Percentiles rank a stretch among this genome's conserved stretches.
phyloP scores from a whole-genome alignment of 106 monocot species.

The Phalaenopsis aphrodite region DNA sequence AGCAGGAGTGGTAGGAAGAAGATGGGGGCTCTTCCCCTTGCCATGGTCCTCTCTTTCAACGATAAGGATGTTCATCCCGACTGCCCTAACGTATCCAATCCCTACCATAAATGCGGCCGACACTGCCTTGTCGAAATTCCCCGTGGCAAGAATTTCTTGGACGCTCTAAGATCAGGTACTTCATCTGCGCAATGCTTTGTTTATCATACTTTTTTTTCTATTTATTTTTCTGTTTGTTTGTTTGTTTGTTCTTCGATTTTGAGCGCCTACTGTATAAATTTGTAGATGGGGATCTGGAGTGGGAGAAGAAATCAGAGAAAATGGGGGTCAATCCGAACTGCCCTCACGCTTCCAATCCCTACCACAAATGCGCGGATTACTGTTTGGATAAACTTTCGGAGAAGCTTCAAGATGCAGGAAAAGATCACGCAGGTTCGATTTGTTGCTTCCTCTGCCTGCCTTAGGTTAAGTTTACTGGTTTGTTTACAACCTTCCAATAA shows the following conservation, averaged over 20 bases:
- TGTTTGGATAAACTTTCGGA: neutral
- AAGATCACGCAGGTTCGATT: conserved; percentile 1
- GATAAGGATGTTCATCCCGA: conserved; percentile 1
- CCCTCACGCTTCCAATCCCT: conserved; percentile 6
- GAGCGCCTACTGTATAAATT: neutral
- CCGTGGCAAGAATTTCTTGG: neutral
- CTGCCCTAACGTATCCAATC: conserved; percentile 7
- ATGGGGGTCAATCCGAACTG: conserved; percentile 3
- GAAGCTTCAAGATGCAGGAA: neutral
- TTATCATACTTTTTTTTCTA: neutral
- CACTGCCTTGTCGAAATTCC: conserved; percentile 8
- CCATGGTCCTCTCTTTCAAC: conserved; percentile 7
- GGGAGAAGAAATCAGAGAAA: neutral
- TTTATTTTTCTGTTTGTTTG: neutral
- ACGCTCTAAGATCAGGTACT: neutral
- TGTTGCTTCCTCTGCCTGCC: neutral
- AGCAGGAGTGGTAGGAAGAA: neutral
- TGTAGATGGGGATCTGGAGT: neutral
- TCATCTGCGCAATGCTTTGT: neutral
- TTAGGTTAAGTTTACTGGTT: neutral
- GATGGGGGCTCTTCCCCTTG: conserved; percentile 3
- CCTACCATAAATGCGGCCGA: conserved; percentile 9
- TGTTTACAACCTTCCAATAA: neutral
- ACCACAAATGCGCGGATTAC: conserved; percentile 9
- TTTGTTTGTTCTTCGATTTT: neutral